A percentile compares a stretch with the other conserved stretches of the same genome.
Evolutionary conservation across 805 yeast species (phyloP).

Genomic region (Cyberlindnera bimundalis): DNA sequence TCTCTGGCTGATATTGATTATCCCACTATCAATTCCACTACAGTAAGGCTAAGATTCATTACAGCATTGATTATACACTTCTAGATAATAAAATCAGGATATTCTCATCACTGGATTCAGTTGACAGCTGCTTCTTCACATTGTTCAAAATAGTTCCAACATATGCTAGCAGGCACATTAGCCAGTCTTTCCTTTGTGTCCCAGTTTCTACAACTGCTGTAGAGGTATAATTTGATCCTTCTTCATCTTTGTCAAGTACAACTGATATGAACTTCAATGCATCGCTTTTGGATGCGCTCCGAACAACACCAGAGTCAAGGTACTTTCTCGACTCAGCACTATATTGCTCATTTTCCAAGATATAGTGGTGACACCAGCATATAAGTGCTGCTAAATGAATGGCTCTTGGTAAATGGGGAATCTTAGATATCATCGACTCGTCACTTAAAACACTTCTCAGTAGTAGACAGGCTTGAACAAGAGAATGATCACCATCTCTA

Average conservation of each 20-base stretch:
- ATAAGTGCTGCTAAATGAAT: conserved; percentile 19
- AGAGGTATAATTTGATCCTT: not conserved
- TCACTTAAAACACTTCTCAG: conserved; percentile 27
- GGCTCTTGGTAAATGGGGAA: conserved; percentile 27
- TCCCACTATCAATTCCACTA: too few species aligned
- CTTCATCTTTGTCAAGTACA: not conserved
- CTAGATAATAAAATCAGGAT: not conserved
- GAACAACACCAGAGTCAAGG: not conserved
- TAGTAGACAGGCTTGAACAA: conserved; percentile 29
- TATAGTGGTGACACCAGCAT: conserved; percentile 16
- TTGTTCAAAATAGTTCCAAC: not conserved
- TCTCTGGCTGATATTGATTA: too few species aligned
- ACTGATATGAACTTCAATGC: conserved; percentile 1
- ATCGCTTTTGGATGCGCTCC: not conserved
- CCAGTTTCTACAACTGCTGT: not conserved
- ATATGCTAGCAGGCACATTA: not conserved
- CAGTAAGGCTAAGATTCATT: too few species aligned
- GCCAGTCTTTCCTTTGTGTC: not conserved
- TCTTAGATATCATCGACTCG: conserved; percentile 20
- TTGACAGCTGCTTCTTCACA: not conserved
- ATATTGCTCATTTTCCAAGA: not conserved
- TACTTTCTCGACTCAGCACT: not conserved
- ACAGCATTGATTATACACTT: not conserved
- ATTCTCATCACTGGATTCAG: not conserved
- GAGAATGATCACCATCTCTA: conserved; percentile 26